A percentile compares a stretch with the other conserved stretches of the same genome.
Evolutionary conservation across 805 yeast genomes (phyloP).

Genomic region (Scheffersomyces lignosus): DNA sequence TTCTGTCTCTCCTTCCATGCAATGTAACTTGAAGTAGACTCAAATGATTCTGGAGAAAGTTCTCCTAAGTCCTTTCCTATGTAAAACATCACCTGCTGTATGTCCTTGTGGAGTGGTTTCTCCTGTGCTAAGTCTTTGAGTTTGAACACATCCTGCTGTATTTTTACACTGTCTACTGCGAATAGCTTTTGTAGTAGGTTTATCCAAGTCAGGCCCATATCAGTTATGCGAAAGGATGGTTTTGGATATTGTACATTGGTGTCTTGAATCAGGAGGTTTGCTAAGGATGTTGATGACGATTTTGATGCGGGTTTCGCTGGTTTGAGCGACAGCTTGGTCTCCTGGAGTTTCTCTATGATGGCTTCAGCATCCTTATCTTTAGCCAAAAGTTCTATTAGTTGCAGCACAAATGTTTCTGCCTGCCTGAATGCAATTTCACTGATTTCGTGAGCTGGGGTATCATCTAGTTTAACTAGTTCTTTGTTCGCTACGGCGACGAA

Average conservation of each 20-base stretch:
- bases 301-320: constrained; percentile 19
- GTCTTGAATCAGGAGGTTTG: background rate
- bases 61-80: constrained; percentile 45
- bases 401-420: constrained; percentile 34
- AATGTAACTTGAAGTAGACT: constrained; percentile 19
- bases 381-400: constrained; percentile 36
- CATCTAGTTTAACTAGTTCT: constrained; percentile 47
- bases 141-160: constrained; percentile 56
- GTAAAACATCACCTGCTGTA: constrained; percentile 32
- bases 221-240: constrained; percentile 55
- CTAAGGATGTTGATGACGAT: constrained; percentile 2
- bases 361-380: constrained; percentile 39
- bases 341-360: constrained; percentile 43
- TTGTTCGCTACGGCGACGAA: constrained; percentile 55
- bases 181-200: constrained; percentile 50
- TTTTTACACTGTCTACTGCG: constrained; percentile 41
- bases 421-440: constrained; percentile 36
- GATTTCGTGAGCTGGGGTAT: constrained; percentile 27
- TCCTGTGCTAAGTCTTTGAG: constrained; percentile 43
- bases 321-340: constrained; percentile 37
- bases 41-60: constrained; percentile 23
- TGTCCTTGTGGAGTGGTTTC: constrained; percentile 37
- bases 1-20: constrained; percentile 36
- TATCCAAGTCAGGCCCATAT: constrained; percentile 50
- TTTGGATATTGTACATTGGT: constrained; percentile 22